phyloP scores from a whole-genome alignment of 176 grass and related monocot genomes.

The Tillandsia leiboldiana region DNA sequence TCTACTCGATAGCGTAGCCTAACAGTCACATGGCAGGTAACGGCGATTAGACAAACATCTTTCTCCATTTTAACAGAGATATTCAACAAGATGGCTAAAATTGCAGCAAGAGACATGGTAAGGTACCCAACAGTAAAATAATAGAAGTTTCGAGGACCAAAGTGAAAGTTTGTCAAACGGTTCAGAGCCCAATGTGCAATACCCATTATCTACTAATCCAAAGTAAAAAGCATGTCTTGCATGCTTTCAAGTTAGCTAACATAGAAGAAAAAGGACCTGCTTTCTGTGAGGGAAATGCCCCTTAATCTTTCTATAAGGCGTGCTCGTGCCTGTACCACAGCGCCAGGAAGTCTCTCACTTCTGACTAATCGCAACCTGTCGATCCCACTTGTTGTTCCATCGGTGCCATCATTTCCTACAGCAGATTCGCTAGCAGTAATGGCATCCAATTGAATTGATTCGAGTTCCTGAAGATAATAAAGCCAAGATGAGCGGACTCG shows the following conservation, averaged over 20 bases:
- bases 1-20: too few relatives aligned
- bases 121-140: neutral
- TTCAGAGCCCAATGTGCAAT: neutral
- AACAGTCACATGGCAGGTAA: too few relatives aligned
- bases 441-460: neutral
- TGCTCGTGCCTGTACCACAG: conserved; percentile 64
- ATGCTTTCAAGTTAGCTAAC: neutral
- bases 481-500: conserved; percentile 24
- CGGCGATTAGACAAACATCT: too few relatives aligned
- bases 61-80: too few relatives aligned
- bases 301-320: conserved; percentile 77
- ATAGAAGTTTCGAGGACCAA: too few relatives aligned
- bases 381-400: conserved; percentile 40
- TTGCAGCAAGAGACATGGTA: too few relatives aligned
- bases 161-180: too few relatives aligned
- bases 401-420: conserved; percentile 28
- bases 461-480: conserved; percentile 17
- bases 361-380: conserved; percentile 60
- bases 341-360: conserved; percentile 62
- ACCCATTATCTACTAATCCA: neutral
- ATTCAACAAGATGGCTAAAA: too few relatives aligned
- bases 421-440: conserved; percentile 3
- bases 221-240: neutral
- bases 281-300: conserved; percentile 48
- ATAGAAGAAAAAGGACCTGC: conserved; percentile 20